Evolutionary conservation across 208 protist species (phyloP), one percentile per base, ranked within the genome.

Genomic region (Leishmania guyanensis): DNA sequence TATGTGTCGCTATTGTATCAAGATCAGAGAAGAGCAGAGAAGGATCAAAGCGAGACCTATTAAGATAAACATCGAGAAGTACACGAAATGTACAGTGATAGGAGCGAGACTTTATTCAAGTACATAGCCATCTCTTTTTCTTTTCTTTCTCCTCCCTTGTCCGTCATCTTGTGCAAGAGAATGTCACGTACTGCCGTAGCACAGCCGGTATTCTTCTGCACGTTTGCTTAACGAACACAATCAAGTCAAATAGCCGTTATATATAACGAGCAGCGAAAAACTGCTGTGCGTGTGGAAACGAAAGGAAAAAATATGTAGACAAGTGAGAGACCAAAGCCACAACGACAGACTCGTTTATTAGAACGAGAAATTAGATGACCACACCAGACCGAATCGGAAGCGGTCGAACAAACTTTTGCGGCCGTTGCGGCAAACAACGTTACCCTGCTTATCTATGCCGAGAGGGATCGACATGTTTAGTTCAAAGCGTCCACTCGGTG

Each of bases 401-500:
- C 84, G 77, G 62, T 95, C 92, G 86, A 97, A 97, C 36, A 97
- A 68, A 51, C 43, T 79, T 26, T 82, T 86, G 1, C 65, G 77
- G 0, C 90, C 92, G 73, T 92, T 94, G 20, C 90, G 79, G 48
- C 75, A 92, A 5, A 85, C 86, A 69, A 97, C 48, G 62, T 89
- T 86, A 16, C 94, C 92, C 36, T 82, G 71, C 39, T 85, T 87
- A 77, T 92, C 87, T 4, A 97, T 50, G 8, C 92, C 88, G 29
- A 97, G 46, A 50, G 94, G 94, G 68, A 97, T 26, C 50, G 84
- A 92, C 36, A 92, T 83, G 85, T 96, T 97, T 12, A 97, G 46
- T 76, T 97, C 94, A 80, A 97, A 93, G 3, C 94, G 91, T 3
- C 94, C 94, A 80, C 89, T 94, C 9, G 92, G 90, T 12, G 88